These are phyloP conservation scores for Vigna unguiculata DNA, from an alignment of 306 rosid species.

Conservation along the genomic window DNA sequence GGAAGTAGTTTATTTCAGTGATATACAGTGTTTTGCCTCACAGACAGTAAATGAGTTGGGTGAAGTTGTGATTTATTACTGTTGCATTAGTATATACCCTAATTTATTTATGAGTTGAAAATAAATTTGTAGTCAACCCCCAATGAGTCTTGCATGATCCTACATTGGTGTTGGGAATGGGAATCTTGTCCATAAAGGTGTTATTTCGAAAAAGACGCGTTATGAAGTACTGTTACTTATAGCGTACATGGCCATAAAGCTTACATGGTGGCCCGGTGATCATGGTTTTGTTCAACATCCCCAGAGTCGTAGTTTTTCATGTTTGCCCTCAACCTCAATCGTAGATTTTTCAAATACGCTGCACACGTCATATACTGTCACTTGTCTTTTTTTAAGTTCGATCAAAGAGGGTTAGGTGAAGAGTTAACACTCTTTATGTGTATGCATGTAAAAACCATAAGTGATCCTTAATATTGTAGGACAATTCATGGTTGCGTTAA, in stretches of 20 bases:
- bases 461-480: not conserved
- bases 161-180: conserved; percentile 17
- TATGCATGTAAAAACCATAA: not conserved
- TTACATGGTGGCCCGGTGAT: conserved; percentile 21
- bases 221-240: not conserved
- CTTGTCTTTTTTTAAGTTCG: not conserved
- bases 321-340: not conserved
- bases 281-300: conserved; percentile 5
- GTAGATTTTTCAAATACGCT: conserved; percentile 5
- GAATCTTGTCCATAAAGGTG: conserved; percentile 20
- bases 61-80: not conserved
- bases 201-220: conserved; percentile 4
- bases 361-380: not conserved
- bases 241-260: conserved; percentile 14
- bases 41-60: not conserved
- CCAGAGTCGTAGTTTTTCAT: not conserved
- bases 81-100: not conserved
- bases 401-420: conserved; percentile 1
- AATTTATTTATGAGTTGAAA: conserved; percentile 1
- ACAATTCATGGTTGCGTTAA: not conserved
- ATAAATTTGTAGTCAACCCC: conserved; percentile 12
- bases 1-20: not conserved
- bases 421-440: not conserved
- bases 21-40: not conserved
- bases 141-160: conserved; percentile 2